Conservation (phyloP, 148 eudicot species). For the Dianthus caryophyllus region DNA sequence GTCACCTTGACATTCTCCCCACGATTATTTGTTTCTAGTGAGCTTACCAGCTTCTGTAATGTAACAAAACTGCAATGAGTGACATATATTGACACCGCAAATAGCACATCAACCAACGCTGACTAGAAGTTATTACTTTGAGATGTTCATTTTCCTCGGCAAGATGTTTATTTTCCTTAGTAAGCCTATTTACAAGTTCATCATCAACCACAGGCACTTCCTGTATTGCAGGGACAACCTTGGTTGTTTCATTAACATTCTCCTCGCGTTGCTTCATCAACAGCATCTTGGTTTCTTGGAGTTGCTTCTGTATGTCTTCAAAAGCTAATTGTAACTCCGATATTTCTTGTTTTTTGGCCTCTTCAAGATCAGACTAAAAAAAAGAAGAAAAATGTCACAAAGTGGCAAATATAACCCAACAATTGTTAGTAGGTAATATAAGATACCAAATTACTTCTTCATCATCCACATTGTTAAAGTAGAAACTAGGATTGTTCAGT, state of each 20-base stretch:
- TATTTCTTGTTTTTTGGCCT: conserved; percentile 68
- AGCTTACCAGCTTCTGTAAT: conserved; percentile 8
- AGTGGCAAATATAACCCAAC: conserved; percentile 6
- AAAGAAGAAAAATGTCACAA: neutral
- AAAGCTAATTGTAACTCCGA: conserved; percentile 53
- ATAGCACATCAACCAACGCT: neutral
- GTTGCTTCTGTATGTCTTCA: conserved; percentile 57
- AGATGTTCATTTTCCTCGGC: conserved; percentile 62
- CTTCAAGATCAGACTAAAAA: conserved; percentile 52
- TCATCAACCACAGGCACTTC: conserved; percentile 45
- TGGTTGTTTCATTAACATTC: conserved; percentile 36
- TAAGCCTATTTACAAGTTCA: conserved; percentile 48
- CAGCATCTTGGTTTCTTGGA: conserved; percentile 47
- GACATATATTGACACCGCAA: neutral
- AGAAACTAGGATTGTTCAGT: neutral
- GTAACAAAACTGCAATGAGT: neutral
- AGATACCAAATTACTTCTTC: neutral
- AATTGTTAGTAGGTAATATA: conserved; percentile 6
- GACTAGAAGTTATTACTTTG: conserved; percentile 43
- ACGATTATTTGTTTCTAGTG: conserved; percentile 14
- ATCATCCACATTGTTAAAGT: neutral
- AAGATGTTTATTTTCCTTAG: conserved; percentile 60
- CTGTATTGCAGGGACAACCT: conserved; percentile 34
- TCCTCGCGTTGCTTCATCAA: conserved; percentile 57
- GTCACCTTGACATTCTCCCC: neutral